Evolutionary conservation across 345 rosid genomes (phyloP).

Genomic region (Gynandropsis gynandra): DNA sequence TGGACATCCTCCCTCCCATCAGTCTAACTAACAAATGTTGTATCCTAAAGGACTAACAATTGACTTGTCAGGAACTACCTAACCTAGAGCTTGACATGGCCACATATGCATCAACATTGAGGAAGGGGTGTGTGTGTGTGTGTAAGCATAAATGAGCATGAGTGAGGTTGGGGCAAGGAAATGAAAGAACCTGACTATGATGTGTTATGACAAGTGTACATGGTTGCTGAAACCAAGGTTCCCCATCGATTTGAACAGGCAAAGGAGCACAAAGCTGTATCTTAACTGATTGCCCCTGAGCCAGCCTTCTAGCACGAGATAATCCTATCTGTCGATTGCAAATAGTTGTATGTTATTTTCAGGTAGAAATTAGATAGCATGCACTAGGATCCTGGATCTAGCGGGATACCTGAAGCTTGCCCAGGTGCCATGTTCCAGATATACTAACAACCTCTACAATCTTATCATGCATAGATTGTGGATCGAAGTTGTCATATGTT

Average conservation of each 20-base stretch:
- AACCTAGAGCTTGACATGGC: too few species aligned
- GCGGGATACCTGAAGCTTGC: conserved; percentile 84
- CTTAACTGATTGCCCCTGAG: conserved; percentile 88
- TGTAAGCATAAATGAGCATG: neutral
- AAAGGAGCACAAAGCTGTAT: conserved; percentile 71
- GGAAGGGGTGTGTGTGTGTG: too few species aligned
- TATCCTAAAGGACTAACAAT: too few species aligned
- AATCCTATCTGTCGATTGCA: conserved; percentile 63
- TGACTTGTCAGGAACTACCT: too few species aligned
- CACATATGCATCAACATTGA: too few species aligned
- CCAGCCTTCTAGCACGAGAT: conserved; percentile 90
- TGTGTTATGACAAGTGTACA: conserved; percentile 75
- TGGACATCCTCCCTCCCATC: too few species aligned
- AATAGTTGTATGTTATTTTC: neutral
- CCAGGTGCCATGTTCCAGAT: conserved; percentile 95
- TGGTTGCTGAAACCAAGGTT: conserved; percentile 88
- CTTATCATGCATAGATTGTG: conserved; percentile 89
- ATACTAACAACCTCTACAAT: conserved; percentile 81
- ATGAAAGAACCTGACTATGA: conserved; percentile 71
- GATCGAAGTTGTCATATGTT: conserved; percentile 62
- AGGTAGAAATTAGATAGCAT: neutral
- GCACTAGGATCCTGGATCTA: conserved; percentile 5
- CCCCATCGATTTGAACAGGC: conserved; percentile 95
- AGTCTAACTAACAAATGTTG: too few species aligned
- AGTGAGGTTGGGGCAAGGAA: neutral